phyloP scores from a whole-genome alignment of 2,329 filamentous ascomycete genomes.

The Diaporthe ilicicola region DNA sequence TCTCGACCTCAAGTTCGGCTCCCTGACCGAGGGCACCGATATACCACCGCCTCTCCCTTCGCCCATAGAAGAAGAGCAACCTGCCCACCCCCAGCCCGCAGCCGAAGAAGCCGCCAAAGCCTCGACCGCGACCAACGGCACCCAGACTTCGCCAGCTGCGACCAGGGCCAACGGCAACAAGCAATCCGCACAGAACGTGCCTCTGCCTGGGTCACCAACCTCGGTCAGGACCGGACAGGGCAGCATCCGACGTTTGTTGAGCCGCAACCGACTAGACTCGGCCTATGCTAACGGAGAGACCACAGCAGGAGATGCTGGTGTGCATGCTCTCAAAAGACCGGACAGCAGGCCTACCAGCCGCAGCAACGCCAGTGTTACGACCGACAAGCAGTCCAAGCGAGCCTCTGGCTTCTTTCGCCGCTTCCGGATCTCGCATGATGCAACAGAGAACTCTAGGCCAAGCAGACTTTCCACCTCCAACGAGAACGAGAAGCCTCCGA shows the following conservation, averaged over 20 bases:
- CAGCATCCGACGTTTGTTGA: slow-evolving; percentile 66
- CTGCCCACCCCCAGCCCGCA: slow-evolving; percentile 43
- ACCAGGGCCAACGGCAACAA: slow-evolving; percentile 52
- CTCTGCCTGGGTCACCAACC: slow-evolving; percentile 54
- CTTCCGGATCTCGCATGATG: slow-evolving; percentile 52
- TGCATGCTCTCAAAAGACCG: slow-evolving; percentile 41
- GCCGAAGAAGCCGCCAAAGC: slow-evolving; percentile 33
- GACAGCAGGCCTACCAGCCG: slow-evolving; percentile 58
- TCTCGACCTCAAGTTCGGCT: slow-evolving; percentile 66
- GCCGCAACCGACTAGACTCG: slow-evolving; percentile 63
- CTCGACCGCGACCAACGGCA: slow-evolving; percentile 50
- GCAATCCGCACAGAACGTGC: slow-evolving; percentile 58
- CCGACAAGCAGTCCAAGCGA: slow-evolving; percentile 64
- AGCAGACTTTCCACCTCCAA: slow-evolving; percentile 53
- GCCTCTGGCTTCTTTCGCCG: slow-evolving; percentile 68
- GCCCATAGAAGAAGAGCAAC: slow-evolving; percentile 58
- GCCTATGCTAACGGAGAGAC: slow-evolving; percentile 60
- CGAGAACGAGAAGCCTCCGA: slow-evolving; percentile 38
- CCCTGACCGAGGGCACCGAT: slow-evolving; percentile 67
- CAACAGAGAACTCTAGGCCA: slow-evolving; percentile 43
- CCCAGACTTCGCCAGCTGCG: slow-evolving; percentile 38
- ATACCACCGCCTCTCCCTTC: slow-evolving; percentile 68
- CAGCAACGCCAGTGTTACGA: slow-evolving; percentile 56
- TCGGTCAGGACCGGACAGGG: slow-evolving; percentile 60
- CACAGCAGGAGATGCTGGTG: slow-evolving; percentile 42